Percentiles rank a stretch among this genome's conserved stretches.
Evolutionary conservation across 345 rosid genomes (phyloP).

Genomic region (Hibiscus mutabilis): DNA sequence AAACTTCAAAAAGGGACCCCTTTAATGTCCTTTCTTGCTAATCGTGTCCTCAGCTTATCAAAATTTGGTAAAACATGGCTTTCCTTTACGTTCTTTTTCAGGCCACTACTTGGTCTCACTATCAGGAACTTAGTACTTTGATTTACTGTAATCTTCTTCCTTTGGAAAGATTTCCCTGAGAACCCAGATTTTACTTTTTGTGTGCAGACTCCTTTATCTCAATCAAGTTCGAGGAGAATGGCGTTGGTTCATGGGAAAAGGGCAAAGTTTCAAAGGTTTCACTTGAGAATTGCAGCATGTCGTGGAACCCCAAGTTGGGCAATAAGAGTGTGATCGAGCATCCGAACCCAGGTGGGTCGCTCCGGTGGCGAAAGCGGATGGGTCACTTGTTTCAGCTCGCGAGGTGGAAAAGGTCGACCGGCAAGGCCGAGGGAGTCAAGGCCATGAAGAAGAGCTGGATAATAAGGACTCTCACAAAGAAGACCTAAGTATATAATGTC

Average conservation of each 20-base stretch:
- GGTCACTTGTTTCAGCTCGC: slow-evolving; percentile 76
- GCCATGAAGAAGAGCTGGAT: slow-evolving; percentile 74
- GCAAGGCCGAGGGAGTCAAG: slow-evolving; percentile 67
- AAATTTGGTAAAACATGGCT: background rate
- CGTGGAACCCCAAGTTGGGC: slow-evolving; percentile 26
- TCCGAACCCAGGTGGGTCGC: slow-evolving; percentile 44
- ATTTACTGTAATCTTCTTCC: background rate
- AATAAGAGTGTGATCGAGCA: slow-evolving; percentile 61
- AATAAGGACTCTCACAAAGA: slow-evolving; percentile 64
- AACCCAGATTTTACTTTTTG: no score
- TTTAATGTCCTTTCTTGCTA: background rate
- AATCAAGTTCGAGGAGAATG: slow-evolving; percentile 80
- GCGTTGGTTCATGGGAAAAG: slow-evolving; percentile 85
- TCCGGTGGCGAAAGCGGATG: slow-evolving; percentile 86
- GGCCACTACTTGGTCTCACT: background rate
- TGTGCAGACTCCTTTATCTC: slow-evolving; percentile 85
- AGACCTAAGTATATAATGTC: slow-evolving; percentile 16
- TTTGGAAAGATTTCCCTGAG: background rate
- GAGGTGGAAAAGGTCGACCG: slow-evolving; percentile 57
- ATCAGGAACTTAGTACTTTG: background rate
- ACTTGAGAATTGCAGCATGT: slow-evolving; percentile 38
- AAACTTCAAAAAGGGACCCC: background rate
- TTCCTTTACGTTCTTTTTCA: background rate
- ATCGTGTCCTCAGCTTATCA: no score
- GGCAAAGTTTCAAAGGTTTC: slow-evolving; percentile 50